Evolutionary conservation across 345 rosid genomes (phyloP), one percentile per base, ranked within the genome.

Genomic region (Citrus cavaleriei): DNA sequence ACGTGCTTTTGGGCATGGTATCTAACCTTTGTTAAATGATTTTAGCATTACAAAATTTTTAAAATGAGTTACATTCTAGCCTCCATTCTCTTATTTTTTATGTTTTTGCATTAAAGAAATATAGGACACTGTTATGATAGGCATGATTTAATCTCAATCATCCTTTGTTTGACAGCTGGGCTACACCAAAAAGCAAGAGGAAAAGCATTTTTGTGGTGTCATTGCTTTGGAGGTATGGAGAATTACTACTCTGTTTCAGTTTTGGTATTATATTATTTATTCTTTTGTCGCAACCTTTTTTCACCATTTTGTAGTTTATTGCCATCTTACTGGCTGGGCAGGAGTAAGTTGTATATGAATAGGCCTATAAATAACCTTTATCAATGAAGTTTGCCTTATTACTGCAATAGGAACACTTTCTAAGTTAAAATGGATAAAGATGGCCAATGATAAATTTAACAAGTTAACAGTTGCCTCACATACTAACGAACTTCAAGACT

Each of bases 161-260:
- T 62, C 38, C n/a, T 73, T 79, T 28, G 21, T 38, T 81, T 77
- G 78, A 70, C 91, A 95, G 98, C 93, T 93, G 84, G 93, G 93
- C 70, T 95, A 95, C 84, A 93, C 97, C 28, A 93, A 89, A 83
- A 95, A 93, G 87, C 95, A 91, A 87, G 99, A 95, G 88, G 99
- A 95, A 67, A 84, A 92, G 59, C 91, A 84, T 76, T 95, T 95
- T 77, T 98, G 96, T 35, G 99, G 99, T 74, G 90, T 90, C 77
- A 89, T 95, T 60, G 77, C 91, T 54, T 91, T 93, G 87, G 96
- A 93, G 96, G 99, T 93, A 72, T 54, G 75, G 24, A 46, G 59
- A 24, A 63, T 51, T 42, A 40, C 30, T n/a, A n/a, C 59, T 24
- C 40, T n/a, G 30, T 40, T 70, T 75, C 59, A 65, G 25, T 40